Percentiles rank a stretch among this genome's conserved stretches.
Conservation (phyloP, 345 rosid genomes). For the Acer yangbiense region DNA sequence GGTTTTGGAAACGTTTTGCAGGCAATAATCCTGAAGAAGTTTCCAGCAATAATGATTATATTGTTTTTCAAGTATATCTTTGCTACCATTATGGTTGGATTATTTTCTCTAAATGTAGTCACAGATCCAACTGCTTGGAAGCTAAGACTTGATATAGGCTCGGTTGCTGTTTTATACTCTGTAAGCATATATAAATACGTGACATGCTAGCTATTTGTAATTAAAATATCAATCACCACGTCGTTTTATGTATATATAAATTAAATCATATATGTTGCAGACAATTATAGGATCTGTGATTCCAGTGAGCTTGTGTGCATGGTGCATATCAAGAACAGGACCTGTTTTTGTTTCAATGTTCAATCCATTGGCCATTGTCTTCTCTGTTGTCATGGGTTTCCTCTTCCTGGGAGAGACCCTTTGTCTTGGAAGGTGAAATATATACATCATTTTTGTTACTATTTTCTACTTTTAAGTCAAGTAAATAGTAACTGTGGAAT, state of each 20-base stretch:
- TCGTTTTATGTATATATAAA: too few relatives aligned
- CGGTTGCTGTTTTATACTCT: constrained; percentile 26
- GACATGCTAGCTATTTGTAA: too few relatives aligned
- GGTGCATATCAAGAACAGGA: constrained; percentile 30
- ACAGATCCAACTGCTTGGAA: constrained; percentile 45
- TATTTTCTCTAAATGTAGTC: constrained; percentile 29
- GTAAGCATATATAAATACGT: constrained; percentile 19
- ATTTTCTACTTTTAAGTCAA: too few relatives aligned
- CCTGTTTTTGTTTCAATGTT: constrained; percentile 37
- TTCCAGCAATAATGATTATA: constrained; percentile 37
- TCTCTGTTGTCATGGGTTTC: constrained; percentile 23
- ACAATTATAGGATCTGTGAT: constrained; percentile 20
- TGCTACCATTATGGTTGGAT: constrained; percentile 26
- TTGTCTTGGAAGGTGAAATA: constrained; percentile 29
- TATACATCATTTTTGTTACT: too few relatives aligned
- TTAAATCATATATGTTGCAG: constrained; percentile 8
- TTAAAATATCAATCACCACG: too few relatives aligned
- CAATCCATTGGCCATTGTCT: constrained; percentile 33
- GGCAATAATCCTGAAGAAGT: constrained; percentile 35
- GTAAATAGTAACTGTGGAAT: too few relatives aligned
- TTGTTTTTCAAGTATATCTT: constrained; percentile 26
- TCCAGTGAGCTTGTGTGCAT: constrained; percentile 10
- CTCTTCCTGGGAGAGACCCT: constrained; percentile 27
- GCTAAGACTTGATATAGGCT: constrained; percentile 29
- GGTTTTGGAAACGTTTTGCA: constrained; percentile 15